Evolutionary conservation across 371 early-diverging fungal species (phyloP).

Genomic region (Zychaea mexicana): DNA sequence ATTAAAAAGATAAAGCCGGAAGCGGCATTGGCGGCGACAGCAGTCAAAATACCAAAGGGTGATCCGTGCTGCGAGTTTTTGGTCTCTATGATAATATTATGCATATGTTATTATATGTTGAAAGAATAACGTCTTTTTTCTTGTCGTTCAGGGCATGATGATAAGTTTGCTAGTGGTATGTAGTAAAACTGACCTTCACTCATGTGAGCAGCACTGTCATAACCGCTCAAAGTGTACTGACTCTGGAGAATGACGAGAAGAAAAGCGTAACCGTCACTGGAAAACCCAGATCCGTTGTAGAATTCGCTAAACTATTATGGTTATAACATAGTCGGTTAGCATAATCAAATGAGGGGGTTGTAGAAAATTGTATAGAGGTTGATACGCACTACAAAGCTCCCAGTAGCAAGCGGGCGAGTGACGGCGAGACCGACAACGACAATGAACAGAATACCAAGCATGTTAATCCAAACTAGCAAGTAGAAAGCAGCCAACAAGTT

Average conservation of each 20-base stretch:
- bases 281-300: conserved; percentile 57
- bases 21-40: conserved; percentile 59
- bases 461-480: conserved; percentile 40
- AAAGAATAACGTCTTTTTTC: too few relatives aligned
- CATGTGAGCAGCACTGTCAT: conserved; percentile 77
- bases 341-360: not conserved
- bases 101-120: not conserved
- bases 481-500: not conserved
- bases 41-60: conserved; percentile 64
- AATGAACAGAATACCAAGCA: conserved; percentile 54
- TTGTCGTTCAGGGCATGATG: too few relatives aligned
- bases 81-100: conserved; percentile 48
- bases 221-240: conserved; percentile 71
- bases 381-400: conserved; percentile 32
- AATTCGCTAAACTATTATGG: conserved; percentile 42
- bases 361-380: conserved; percentile 10
- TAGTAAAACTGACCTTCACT: conserved; percentile 43
- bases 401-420: conserved; percentile 40
- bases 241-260: conserved; percentile 59
- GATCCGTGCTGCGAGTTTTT: conserved; percentile 57
- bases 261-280: conserved; percentile 51
- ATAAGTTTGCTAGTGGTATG: too few relatives aligned
- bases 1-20: conserved; percentile 62
- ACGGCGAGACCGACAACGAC: conserved; percentile 54
- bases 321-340: not conserved